A percentile compares a stretch with the other conserved stretches of the same genome.
Conservation (phyloP, 2,329 filamentous ascomycete species). For the Colletotrichum navitas region DNA sequence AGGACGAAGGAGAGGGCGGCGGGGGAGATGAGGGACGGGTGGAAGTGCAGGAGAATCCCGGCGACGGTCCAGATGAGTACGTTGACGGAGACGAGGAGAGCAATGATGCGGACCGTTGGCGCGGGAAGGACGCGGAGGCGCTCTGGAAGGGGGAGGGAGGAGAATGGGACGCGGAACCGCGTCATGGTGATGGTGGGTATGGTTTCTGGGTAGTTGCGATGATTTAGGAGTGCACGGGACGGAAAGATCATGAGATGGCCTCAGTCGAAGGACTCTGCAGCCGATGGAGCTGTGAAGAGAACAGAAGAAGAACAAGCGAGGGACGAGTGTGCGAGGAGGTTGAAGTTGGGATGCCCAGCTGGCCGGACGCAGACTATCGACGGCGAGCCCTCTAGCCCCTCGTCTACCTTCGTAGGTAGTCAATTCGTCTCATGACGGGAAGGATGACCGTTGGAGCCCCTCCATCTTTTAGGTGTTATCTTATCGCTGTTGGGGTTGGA, state of each 20-base stretch:
- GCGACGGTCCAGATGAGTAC: constrained; percentile 66
- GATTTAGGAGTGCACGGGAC: not conserved
- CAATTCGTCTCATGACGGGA: constrained; percentile 3
- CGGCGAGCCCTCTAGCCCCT: constrained; percentile 30
- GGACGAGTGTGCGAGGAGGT: not conserved
- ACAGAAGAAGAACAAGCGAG: not conserved
- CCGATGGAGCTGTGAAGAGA: not conserved
- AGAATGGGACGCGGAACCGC: constrained; percentile 39
- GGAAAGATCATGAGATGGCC: not conserved
- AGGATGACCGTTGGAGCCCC: not conserved
- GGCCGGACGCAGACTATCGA: constrained; percentile 8
- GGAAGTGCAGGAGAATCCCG: constrained; percentile 65
- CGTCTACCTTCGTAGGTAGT: not conserved
- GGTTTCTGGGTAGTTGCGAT: not conserved
- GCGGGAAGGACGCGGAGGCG: constrained; percentile 48
- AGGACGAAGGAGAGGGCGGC: constrained; percentile 89
- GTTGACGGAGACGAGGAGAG: constrained; percentile 64
- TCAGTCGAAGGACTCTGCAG: too few species aligned
- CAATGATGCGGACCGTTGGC: constrained; percentile 62
- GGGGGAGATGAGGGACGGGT: constrained; percentile 77
- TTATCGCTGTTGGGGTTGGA: constrained; percentile 11
- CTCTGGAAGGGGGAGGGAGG: constrained; percentile 46
- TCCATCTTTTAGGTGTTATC: constrained; percentile 12
- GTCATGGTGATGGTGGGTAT: constrained; percentile 27
- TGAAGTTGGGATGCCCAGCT: constrained; percentile 18